Conservation (phyloP, 305 asterid genomes). For the Solanum aculeatissimum region DNA sequence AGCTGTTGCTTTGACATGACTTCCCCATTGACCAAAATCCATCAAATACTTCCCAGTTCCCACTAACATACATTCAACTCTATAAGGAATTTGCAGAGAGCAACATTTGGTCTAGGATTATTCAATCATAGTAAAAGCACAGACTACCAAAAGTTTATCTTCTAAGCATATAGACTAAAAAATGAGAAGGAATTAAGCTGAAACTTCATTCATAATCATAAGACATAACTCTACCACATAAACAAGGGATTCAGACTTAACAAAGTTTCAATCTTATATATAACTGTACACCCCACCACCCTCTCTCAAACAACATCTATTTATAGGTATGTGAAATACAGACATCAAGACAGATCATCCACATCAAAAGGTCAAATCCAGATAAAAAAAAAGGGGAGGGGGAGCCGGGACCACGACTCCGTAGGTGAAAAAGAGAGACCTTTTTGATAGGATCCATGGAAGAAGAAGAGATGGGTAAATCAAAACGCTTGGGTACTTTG, state of each 20-base stretch:
- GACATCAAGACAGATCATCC: neutral
- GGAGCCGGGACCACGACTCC: neutral
- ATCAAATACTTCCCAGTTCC: neutral
- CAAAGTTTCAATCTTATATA: neutral
- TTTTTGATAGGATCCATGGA: slow-evolving; percentile 69
- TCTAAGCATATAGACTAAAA: neutral
- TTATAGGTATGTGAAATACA: neutral
- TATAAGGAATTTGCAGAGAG: neutral
- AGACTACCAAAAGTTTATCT: neutral
- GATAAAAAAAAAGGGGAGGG: neutral
- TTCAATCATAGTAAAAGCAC: neutral
- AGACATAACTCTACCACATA: neutral
- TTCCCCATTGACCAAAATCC: neutral
- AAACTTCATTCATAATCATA: neutral
- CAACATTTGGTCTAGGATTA: neutral
- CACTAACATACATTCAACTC: neutral
- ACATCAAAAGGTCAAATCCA: neutral
- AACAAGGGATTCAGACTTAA: neutral
- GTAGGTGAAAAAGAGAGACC: slow-evolving; percentile 4
- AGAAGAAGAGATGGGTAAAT: slow-evolving; percentile 23
- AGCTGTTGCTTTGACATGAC: neutral
- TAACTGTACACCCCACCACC: neutral
- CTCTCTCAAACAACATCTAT: neutral
- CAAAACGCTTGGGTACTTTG: slow-evolving; percentile 56
- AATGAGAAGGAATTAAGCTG: neutral